Percentiles rank a stretch among this genome's conserved stretches.
phyloP scores from a whole-genome alignment of 1,284 basidiomycete species.

The Vanrija pseudolonga region DNA sequence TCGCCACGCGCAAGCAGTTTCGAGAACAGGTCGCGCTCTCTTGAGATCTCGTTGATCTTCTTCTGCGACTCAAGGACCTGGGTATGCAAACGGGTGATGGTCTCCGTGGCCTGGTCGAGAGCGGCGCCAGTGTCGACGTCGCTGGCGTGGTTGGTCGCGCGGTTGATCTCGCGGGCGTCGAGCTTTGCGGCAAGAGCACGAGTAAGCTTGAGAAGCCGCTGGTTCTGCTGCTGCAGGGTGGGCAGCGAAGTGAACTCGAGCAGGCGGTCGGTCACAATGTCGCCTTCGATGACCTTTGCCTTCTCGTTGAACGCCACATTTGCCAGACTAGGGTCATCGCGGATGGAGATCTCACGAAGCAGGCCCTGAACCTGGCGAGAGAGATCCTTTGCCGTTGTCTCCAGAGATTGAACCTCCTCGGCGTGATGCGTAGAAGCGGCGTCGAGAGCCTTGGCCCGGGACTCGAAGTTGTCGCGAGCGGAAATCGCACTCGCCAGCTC shows the following conservation, averaged over 20 bases:
- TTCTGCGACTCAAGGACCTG: constrained; percentile 67
- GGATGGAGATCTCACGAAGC: constrained; percentile 70
- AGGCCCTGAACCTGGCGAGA: constrained; percentile 79
- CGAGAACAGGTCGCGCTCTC: constrained; percentile 83
- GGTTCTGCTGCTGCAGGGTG: constrained; percentile 78
- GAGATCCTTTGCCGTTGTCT: constrained; percentile 77
- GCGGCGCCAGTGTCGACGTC: constrained; percentile 60
- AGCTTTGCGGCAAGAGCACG: constrained; percentile 73
- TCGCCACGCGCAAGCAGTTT: constrained; percentile 58
- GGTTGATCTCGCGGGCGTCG: constrained; percentile 69
- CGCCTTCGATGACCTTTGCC: constrained; percentile 51
- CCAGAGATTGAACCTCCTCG: constrained; percentile 68
- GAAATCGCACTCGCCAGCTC: constrained; percentile 67
- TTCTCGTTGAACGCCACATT: constrained; percentile 62
- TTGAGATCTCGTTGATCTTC: constrained; percentile 71
- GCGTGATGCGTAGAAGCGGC: constrained; percentile 62
- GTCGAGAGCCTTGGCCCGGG: constrained; percentile 50
- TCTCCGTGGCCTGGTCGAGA: constrained; percentile 78
- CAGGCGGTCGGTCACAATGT: constrained; percentile 85
- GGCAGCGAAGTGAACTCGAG: constrained; percentile 81
- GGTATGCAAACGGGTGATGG: constrained; percentile 71
- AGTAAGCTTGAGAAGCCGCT: constrained; percentile 76
- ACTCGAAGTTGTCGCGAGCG: constrained; percentile 56
- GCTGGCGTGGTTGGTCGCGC: constrained; percentile 55
- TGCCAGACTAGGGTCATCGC: constrained; percentile 73